Percentiles rank a stretch among this genome's conserved stretches.
Evolutionary conservation across 1,284 basidiomycete species (phyloP).

Genomic region (Ganoderma boninense): DNA sequence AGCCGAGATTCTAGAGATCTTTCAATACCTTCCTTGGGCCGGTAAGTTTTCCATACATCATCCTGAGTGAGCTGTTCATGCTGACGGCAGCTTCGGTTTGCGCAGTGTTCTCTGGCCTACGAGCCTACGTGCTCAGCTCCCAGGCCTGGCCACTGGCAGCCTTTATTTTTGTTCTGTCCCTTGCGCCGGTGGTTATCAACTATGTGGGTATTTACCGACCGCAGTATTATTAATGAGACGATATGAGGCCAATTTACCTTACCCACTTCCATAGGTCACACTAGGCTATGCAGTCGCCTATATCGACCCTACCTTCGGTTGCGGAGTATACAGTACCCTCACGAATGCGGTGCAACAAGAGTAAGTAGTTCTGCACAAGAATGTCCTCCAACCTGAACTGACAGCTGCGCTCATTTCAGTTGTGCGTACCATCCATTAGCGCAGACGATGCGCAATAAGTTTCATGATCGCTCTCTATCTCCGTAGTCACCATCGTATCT

Average conservation of each 20-base stretch:
- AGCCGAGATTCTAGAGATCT: not conserved
- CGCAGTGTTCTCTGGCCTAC: conserved; percentile 7
- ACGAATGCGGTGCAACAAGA: not conserved
- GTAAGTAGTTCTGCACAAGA: not conserved
- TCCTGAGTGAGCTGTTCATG: too few relatives aligned
- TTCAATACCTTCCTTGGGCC: conserved; percentile 16
- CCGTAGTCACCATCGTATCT: conserved; percentile 12
- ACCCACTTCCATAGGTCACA: not conserved
- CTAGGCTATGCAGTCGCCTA: not conserved
- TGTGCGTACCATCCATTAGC: not conserved
- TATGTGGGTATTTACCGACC: not conserved
- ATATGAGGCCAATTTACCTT: too few relatives aligned
- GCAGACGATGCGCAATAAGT: not conserved
- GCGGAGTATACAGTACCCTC: not conserved
- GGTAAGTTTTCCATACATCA: conserved; percentile 1
- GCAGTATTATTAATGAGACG: not conserved
- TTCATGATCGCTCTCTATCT: not conserved
- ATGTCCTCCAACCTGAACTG: not conserved
- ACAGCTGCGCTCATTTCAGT: not conserved
- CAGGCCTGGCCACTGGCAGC: not conserved
- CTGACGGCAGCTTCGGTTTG: not conserved
- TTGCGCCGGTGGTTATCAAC: conserved; percentile 8
- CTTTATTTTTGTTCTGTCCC: conserved; percentile 3
- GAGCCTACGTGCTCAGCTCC: conserved; percentile 14
- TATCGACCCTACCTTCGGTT: conserved; percentile 1